phyloP scores from a whole-genome alignment of 495 filamentous ascomycete genomes.

The Annulohypoxylon nitens region DNA sequence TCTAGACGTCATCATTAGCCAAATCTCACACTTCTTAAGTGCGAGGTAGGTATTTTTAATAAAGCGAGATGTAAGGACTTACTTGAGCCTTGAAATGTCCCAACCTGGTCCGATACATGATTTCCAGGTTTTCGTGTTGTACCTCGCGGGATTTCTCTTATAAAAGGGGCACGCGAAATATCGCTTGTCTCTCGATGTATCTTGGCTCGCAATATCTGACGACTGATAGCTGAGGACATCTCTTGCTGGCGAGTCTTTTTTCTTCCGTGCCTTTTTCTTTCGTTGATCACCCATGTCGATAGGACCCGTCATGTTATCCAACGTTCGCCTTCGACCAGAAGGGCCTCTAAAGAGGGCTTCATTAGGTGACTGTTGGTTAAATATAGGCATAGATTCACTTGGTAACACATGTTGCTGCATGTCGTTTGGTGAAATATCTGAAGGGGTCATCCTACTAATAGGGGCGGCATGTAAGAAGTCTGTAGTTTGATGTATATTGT shows the following conservation, averaged over 20 bases:
- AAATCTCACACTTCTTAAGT: background rate
- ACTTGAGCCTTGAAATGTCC: conserved; percentile 41
- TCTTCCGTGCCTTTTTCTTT: conserved; percentile 29
- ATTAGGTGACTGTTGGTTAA: background rate
- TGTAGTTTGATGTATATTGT: background rate
- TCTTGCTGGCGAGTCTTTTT: background rate
- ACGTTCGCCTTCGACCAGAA: conserved; percentile 10
- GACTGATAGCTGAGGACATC: background rate
- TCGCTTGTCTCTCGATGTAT: background rate
- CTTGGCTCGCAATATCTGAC: background rate
- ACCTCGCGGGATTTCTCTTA: conserved; percentile 37
- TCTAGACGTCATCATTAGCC: conserved; percentile 18
- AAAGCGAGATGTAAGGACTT: background rate
- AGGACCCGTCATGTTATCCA: conserved; percentile 7
- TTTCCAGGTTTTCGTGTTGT: conserved; percentile 41
- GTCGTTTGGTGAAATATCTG: background rate
- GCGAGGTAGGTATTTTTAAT: background rate
- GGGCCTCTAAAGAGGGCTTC: background rate
- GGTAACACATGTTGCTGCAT: background rate
- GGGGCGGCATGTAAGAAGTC: background rate
- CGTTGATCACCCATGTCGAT: conserved; percentile 6
- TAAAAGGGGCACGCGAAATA: conserved; percentile 44
- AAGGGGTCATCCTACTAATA: background rate
- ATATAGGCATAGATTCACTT: background rate
- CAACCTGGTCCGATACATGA: conserved; percentile 32